A percentile compares a stretch with the other conserved stretches of the same genome.
These are phyloP conservation scores for Buddleja alternifolia DNA, from an alignment of 257 asterid genomes.

Conservation along the genomic window DNA sequence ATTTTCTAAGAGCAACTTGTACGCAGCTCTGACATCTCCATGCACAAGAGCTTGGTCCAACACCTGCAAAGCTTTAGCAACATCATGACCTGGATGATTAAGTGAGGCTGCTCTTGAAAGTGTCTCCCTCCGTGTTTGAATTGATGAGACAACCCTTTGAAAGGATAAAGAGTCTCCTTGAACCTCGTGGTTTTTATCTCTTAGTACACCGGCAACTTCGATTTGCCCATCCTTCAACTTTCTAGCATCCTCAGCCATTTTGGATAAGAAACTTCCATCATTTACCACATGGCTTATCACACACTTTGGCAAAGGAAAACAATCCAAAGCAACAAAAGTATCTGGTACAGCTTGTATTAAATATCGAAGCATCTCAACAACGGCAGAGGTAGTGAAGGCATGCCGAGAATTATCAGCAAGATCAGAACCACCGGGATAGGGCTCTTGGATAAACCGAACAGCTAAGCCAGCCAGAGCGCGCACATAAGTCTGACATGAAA, in stretches of 20 bases:
- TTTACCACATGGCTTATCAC: slow-evolving; percentile 61
- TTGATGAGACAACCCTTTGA: slow-evolving; percentile 68
- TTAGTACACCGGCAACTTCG: slow-evolving; percentile 57
- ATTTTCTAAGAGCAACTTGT: slow-evolving; percentile 70
- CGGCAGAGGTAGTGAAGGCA: slow-evolving; percentile 91
- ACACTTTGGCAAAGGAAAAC: slow-evolving; percentile 81
- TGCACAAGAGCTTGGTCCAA: slow-evolving; percentile 77
- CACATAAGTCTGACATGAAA: slow-evolving; percentile 89
- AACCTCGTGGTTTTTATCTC: slow-evolving; percentile 59
- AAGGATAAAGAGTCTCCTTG: slow-evolving; percentile 67
- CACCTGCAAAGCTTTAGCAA: slow-evolving; percentile 75
- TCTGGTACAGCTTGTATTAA: slow-evolving; percentile 90
- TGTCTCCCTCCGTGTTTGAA: slow-evolving; percentile 72
- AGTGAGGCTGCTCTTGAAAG: slow-evolving; percentile 82
- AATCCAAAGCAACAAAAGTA: slow-evolving; percentile 92
- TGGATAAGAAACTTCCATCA: slow-evolving; percentile 80
- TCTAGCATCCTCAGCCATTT: slow-evolving; percentile 66
- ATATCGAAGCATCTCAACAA: slow-evolving; percentile 97
- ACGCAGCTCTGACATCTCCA: slow-evolving; percentile 76
- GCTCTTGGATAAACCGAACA: slow-evolving; percentile 79
- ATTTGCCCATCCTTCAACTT: slow-evolving; percentile 56
- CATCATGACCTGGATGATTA: slow-evolving; percentile 65
- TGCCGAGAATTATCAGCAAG: slow-evolving; percentile 91
- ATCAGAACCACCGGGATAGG: slow-evolving; percentile 98
- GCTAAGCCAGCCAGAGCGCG: slow-evolving; percentile 76